phyloP scores from a whole-genome alignment of 176 grass and related monocot genomes.

The Oropetium thomaeum region DNA sequence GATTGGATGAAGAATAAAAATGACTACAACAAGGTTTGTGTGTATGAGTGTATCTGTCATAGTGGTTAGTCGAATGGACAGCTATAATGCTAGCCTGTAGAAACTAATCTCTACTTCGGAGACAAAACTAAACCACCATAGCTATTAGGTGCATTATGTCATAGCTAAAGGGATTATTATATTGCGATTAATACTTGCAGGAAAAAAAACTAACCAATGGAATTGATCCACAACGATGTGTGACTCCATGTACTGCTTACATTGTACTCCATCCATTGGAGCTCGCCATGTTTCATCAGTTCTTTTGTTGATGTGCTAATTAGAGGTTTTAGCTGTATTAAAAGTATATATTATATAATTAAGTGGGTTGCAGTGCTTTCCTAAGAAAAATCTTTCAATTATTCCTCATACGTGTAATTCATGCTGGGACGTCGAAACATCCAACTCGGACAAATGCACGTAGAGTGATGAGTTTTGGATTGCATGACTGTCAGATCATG shows the following conservation, averaged over 20 bases:
- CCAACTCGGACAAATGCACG: not conserved
- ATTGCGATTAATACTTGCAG: too few relatives aligned
- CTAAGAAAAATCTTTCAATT: too few relatives aligned
- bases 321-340: too few relatives aligned
- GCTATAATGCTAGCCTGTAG: constrained; percentile 11
- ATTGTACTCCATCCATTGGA: not conserved
- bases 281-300: too few relatives aligned
- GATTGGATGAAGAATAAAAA: not conserved
- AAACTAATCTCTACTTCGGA: not conserved
- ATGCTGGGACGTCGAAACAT: not conserved
- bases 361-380: too few relatives aligned
- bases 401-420: not conserved
- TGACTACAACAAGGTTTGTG: not conserved
- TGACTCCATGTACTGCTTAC: not conserved
- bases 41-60: not conserved
- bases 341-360: too few relatives aligned
- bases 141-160: too few relatives aligned
- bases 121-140: not conserved
- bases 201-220: not conserved
- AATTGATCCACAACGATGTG: not conserved
- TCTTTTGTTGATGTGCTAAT: too few relatives aligned
- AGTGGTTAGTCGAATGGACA: constrained; percentile 15
- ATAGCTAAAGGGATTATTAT: too few relatives aligned
- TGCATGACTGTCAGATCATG: not conserved
- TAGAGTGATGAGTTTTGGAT: not conserved